Evolutionary conservation across 768 basidiomycete genomes (phyloP).

Genomic region (Pisolithus orientalis): DNA sequence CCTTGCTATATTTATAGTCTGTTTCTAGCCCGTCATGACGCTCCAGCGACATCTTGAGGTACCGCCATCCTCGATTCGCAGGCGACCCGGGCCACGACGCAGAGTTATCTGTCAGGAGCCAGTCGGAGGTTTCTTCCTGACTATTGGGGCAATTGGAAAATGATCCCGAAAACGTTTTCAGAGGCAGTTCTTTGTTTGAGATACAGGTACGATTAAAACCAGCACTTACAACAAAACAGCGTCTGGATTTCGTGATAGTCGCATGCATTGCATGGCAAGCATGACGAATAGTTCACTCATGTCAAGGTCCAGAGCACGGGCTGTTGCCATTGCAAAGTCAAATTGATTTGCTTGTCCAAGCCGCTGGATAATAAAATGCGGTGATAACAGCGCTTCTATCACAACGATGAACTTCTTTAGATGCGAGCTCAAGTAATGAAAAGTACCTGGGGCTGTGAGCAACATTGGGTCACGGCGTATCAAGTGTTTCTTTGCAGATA

Average conservation of each 20-base stretch:
- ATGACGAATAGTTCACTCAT: conserved; percentile 82
- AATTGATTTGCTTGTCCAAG: conserved; percentile 76
- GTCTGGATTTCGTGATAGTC: conserved; percentile 60
- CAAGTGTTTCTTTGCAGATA: conserved; percentile 74
- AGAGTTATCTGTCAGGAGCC: conserved; percentile 78
- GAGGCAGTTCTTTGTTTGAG: too few relatives aligned
- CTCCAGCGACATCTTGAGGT: conserved; percentile 73
- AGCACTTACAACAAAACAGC: conserved; percentile 52
- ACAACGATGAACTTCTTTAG: conserved; percentile 18
- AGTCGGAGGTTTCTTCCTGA: conserved; percentile 65
- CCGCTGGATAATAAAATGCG: conserved; percentile 64
- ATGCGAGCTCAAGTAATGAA: conserved; percentile 5
- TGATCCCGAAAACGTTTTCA: background rate
- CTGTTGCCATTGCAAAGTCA: conserved; percentile 72
- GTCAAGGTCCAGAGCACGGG: conserved; percentile 70
- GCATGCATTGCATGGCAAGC: conserved; percentile 73
- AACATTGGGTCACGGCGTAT: conserved; percentile 59
- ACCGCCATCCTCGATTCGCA: conserved; percentile 80
- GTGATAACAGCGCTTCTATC: conserved; percentile 48
- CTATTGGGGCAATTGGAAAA: conserved; percentile 32
- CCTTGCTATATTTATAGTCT: conserved; percentile 72
- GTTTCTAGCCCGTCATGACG: conserved; percentile 69
- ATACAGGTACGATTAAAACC: too few relatives aligned
- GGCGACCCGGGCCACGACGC: conserved; percentile 80
- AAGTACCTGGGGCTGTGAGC: conserved; percentile 55